These are phyloP conservation scores for Annulohypoxylon maeteangense DNA, from an alignment of 495 filamentous ascomycete genomes.

Conservation along the genomic window DNA sequence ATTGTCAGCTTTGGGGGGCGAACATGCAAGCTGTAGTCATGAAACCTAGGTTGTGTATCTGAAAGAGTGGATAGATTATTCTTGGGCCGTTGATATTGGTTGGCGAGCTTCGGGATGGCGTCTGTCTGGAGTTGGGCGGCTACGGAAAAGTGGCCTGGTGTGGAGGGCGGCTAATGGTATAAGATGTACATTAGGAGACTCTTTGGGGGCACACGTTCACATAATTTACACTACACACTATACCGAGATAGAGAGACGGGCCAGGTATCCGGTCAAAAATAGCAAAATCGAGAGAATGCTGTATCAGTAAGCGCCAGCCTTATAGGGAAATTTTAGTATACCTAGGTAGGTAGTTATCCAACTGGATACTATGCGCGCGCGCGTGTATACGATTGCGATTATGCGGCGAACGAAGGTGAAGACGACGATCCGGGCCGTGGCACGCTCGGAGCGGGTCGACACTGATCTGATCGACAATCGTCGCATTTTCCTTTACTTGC, in stretches of 20 bases:
- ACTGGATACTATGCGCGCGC: conserved; percentile 35
- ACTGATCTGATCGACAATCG: conserved; percentile 10
- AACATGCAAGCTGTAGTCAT: conserved; percentile 52
- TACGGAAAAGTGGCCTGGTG: conserved; percentile 52
- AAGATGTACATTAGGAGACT: conserved; percentile 7
- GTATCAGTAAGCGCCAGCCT: conserved; percentile 49
- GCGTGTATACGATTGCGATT: conserved; percentile 22
- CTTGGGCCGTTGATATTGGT: conserved; percentile 59
- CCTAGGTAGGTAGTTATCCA: conserved; percentile 4
- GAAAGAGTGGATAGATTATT: conserved; percentile 54
- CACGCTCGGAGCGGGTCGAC: conserved; percentile 9
- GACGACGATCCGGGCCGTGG: conserved; percentile 8
- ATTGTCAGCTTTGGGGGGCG: conserved; percentile 44
- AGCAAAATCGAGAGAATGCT: conserved; percentile 37
- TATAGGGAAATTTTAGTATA: conserved; percentile 34
- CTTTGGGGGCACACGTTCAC: conserved; percentile 41
- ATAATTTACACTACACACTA: conserved; percentile 19
- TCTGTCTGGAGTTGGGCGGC: conserved; percentile 63
- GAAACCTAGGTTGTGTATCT: conserved; percentile 62
- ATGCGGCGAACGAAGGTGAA: conserved; percentile 25
- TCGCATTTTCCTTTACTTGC: background rate
- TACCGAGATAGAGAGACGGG: conserved; percentile 31
- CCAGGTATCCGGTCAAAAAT: conserved; percentile 45
- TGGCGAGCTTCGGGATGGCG: conserved; percentile 58
- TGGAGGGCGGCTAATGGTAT: conserved; percentile 57